A percentile compares a stretch with the other conserved stretches of the same genome.
Evolutionary conservation across 1,139 yeast genomes (phyloP).

Genomic region (Kodamaea arcana): DNA sequence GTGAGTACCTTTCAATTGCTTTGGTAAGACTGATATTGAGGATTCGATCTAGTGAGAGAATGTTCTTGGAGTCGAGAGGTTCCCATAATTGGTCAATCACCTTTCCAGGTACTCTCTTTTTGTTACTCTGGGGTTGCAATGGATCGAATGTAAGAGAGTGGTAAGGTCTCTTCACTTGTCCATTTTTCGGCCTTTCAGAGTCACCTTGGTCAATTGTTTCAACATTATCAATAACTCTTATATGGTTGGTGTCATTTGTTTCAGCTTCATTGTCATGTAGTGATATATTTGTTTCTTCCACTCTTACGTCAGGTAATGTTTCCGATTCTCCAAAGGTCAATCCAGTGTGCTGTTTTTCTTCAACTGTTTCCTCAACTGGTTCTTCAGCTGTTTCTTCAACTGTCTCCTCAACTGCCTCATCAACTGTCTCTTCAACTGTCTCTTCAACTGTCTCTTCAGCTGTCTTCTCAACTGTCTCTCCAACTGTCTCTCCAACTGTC

Average conservation of each 20-base stretch:
- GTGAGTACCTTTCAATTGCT: slow-evolving; percentile 26
- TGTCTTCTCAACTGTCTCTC: neutral
- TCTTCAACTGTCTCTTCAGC: neutral
- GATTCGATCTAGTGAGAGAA: slow-evolving; percentile 25
- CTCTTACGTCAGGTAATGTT: too few relatives aligned
- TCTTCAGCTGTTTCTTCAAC: neutral
- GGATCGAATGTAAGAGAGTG: slow-evolving; percentile 1
- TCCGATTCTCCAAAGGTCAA: too few relatives aligned
- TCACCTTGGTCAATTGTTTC: too few relatives aligned
- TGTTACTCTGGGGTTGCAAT: slow-evolving; percentile 4
- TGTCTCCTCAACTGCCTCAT: too few relatives aligned
- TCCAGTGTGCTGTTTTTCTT: too few relatives aligned
- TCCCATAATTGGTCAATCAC: slow-evolving; percentile 36
- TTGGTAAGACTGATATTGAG: slow-evolving; percentile 28
- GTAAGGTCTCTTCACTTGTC: too few relatives aligned
- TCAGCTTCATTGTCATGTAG: too few relatives aligned
- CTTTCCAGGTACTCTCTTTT: slow-evolving; percentile 25
- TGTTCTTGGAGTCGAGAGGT: slow-evolving; percentile 19
- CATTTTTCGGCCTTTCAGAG: too few relatives aligned
- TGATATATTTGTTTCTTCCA: too few relatives aligned
- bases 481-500: neutral
- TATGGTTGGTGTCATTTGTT: too few relatives aligned
- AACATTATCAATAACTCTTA: too few relatives aligned
- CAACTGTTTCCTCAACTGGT: neutral
- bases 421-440: neutral